These are phyloP conservation scores for Soucietia sequanensis DNA, from an alignment of 805 yeast genomes.

Conservation along the genomic window DNA sequence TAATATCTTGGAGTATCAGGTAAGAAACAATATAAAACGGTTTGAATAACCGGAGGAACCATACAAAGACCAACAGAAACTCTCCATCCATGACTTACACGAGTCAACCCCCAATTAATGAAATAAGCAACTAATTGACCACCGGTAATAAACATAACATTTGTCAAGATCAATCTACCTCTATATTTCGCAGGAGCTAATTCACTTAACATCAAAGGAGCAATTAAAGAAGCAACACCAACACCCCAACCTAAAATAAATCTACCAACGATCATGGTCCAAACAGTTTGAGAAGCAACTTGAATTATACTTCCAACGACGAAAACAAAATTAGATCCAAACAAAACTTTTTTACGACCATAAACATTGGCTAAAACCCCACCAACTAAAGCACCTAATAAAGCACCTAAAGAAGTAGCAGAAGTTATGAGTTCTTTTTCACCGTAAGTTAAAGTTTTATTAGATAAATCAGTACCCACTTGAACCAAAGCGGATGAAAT, in stretches of 20 bases:
- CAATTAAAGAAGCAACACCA: slow-evolving; percentile 88
- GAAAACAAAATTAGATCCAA: slow-evolving; percentile 80
- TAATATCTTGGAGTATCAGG: slow-evolving; percentile 96
- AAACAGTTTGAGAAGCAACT: slow-evolving; percentile 72
- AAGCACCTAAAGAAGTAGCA: slow-evolving; percentile 92
- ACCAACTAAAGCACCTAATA: slow-evolving; percentile 73
- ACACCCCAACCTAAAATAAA: slow-evolving; percentile 95
- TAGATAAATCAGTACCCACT: slow-evolving; percentile 70
- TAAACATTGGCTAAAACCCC: slow-evolving; percentile 79
- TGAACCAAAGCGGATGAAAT: slow-evolving; percentile 91
- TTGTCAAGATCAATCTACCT: slow-evolving; percentile 86
- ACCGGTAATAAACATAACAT: slow-evolving; percentile 87
- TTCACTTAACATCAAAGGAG: slow-evolving; percentile 92
- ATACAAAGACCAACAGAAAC: slow-evolving; percentile 86
- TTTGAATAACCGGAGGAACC: slow-evolving; percentile 81
- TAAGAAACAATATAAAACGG: slow-evolving; percentile 72
- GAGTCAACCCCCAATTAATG: slow-evolving; percentile 81
- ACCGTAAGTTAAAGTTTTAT: slow-evolving; percentile 62
- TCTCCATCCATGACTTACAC: slow-evolving; percentile 86
- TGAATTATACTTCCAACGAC: slow-evolving; percentile 84
- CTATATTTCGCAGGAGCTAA: slow-evolving; percentile 90
- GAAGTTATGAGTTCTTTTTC: slow-evolving; percentile 89
- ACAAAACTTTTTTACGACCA: slow-evolving; percentile 83
- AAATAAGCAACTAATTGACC: slow-evolving; percentile 95
- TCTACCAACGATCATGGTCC: slow-evolving; percentile 93